These are phyloP conservation scores for Penicillium sp. DNA, from an alignment of 2,329 filamentous ascomycete species.

Conservation along the genomic window DNA sequence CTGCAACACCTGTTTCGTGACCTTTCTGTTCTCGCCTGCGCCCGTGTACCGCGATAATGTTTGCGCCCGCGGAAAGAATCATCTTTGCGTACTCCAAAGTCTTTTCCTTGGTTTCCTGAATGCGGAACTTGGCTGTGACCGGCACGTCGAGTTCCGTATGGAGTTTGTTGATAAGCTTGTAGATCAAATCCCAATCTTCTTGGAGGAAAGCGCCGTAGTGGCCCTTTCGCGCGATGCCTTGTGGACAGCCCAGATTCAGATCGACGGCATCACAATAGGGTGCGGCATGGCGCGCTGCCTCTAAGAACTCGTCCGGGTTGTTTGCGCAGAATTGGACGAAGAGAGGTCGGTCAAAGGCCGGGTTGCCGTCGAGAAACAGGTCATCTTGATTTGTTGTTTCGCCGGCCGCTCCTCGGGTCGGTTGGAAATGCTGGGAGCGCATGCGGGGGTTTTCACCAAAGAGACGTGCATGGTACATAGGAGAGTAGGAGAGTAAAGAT, in stretches of 20 bases:
- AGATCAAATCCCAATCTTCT: conserved; percentile 83
- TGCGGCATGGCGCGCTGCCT: conserved; percentile 73
- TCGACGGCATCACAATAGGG: conserved; percentile 95
- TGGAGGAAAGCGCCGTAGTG: conserved; percentile 94
- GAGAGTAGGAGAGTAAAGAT: conserved; percentile 80
- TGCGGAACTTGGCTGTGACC: conserved; percentile 90
- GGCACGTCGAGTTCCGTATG: conserved; percentile 77
- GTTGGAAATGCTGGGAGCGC: conserved; percentile 77
- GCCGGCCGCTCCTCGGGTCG: conserved; percentile 47
- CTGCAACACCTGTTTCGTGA: conserved; percentile 87
- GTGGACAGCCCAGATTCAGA: conserved; percentile 91
- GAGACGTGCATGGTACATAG: conserved; percentile 92
- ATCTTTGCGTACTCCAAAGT: conserved; percentile 87
- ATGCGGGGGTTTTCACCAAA: conserved; percentile 77
- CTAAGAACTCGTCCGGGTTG: conserved; percentile 47
- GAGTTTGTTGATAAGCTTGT: conserved; percentile 77
- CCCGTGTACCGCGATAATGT: conserved; percentile 90
- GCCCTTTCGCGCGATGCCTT: conserved; percentile 88
- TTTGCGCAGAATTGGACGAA: conserved; percentile 89
- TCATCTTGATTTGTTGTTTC: conserved; percentile 21
- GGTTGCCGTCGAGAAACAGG: conserved; percentile 80
- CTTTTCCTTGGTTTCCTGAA: conserved; percentile 81
- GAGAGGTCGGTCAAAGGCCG: conserved; percentile 77
- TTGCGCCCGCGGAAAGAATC: conserved; percentile 83
- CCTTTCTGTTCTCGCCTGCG: conserved; percentile 89